phyloP scores from a whole-genome alignment of 495 filamentous ascomycete genomes.

The Trichoderma erinaceum region DNA sequence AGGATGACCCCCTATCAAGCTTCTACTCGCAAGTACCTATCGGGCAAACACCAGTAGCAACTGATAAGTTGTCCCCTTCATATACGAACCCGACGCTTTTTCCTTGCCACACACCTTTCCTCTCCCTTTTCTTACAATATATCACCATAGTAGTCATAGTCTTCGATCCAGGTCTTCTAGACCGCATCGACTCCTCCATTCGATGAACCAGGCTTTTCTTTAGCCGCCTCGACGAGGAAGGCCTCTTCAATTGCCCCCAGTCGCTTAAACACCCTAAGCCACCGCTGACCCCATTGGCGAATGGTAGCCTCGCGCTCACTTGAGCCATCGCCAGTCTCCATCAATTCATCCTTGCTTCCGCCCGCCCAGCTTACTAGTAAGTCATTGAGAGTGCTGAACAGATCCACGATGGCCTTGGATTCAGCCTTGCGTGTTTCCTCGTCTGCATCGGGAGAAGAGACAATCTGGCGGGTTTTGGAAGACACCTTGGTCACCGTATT shows the following conservation, averaged over 20 bases:
- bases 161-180: slow-evolving; percentile 17
- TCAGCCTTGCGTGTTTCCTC: slow-evolving; percentile 62
- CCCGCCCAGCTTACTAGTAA: slow-evolving; percentile 63
- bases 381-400: slow-evolving; percentile 80
- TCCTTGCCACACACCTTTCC: slow-evolving; percentile 5
- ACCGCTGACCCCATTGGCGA: slow-evolving; percentile 74
- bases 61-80: too few relatives aligned
- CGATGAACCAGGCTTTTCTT: slow-evolving; percentile 18
- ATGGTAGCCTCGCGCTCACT: slow-evolving; percentile 57
- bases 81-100: neutral
- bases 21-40: too few relatives aligned
- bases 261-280: slow-evolving; percentile 77
- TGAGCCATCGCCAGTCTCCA: slow-evolving; percentile 42
- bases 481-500: slow-evolving; percentile 91
- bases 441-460: slow-evolving; percentile 22
- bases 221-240: slow-evolving; percentile 40
- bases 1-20: too few relatives aligned
- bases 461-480: slow-evolving; percentile 75
- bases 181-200: slow-evolving; percentile 15
- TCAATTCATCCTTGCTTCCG: slow-evolving; percentile 65
- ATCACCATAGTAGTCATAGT: slow-evolving; percentile 16
- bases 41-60: too few relatives aligned
- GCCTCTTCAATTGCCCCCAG: slow-evolving; percentile 81
- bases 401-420: slow-evolving; percentile 61
- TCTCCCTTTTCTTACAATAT: slow-evolving; percentile 17